Percentiles rank a stretch among this genome's conserved stretches.
Evolutionary conservation across 306 rosid species (phyloP).

Genomic region (Cyamopsis tetragonoloba): DNA sequence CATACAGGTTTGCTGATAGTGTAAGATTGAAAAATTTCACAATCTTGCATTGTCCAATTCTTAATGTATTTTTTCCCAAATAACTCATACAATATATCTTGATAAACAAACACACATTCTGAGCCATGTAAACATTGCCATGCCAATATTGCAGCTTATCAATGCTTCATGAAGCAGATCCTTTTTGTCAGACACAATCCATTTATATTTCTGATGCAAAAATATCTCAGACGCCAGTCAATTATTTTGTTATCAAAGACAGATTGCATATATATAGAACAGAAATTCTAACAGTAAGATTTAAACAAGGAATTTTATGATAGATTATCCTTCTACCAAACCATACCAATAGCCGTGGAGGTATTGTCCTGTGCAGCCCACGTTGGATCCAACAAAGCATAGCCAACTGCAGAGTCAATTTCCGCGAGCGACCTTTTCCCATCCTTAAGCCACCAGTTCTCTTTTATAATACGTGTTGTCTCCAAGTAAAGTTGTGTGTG

Average conservation of each 20-base stretch:
- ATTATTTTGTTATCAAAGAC: neutral
- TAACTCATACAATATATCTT: neutral
- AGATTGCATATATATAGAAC: neutral
- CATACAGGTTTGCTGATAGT: constrained; percentile 3
- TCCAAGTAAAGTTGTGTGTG: constrained; percentile 82
- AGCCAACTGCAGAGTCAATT: constrained; percentile 94
- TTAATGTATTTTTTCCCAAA: neutral
- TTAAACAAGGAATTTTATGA: neutral
- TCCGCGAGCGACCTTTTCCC: constrained; percentile 67
- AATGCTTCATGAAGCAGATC: neutral
- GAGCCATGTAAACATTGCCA: constrained; percentile 3
- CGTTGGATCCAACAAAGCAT: constrained; percentile 95
- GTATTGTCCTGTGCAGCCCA: constrained; percentile 99
- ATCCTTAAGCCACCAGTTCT: constrained; percentile 97
- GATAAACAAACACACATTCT: neutral
- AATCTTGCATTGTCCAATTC: neutral
- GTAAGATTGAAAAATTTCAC: too few species aligned
- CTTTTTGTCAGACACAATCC: neutral
- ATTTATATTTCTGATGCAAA: constrained; percentile 4
- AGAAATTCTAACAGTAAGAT: neutral
- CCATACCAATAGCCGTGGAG: constrained; percentile 90
- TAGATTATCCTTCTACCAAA: constrained; percentile 10
- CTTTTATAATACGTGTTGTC: constrained; percentile 86
- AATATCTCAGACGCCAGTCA: neutral
- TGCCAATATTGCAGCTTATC: neutral